Base-by-base conservation (phyloP, 2,329 filamentous ascomycete genomes). In the Penicillium oxalicum region DNA sequence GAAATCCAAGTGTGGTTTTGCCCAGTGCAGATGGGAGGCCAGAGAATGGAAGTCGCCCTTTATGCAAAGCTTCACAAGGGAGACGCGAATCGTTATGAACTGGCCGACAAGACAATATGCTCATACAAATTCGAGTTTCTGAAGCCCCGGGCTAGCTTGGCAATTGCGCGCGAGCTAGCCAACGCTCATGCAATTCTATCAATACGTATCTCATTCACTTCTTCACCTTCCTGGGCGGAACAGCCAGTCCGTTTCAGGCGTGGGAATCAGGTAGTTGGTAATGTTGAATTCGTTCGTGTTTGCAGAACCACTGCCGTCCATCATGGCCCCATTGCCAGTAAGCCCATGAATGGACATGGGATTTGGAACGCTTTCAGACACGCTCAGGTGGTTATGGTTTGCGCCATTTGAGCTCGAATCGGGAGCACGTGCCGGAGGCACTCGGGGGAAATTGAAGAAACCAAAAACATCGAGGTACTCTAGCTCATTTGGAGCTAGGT, bases 381-480 rank as follows among this genome's bases (percentile, higher is more conserved):
- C 61, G 26, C 62, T 61, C n/a, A 65, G 43, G 29, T 56, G 55
- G 6, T 47, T 44, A 5, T 58, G 56, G 8, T 59, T 57, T 5
- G 56, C 4, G 11, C 29, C 29, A 5, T 32, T 44, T 2, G 62
- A 52, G 7, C 46, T 48, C 3, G 61, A 55, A 24, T 64, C 62
- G 9, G 62, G 54, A 1, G 63, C 61, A 5, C 69, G 61, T 4
- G 63, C 48, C 18, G 72, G 68, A 0, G 79, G 79, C 25, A 95
- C 72, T 13, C 89, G 76, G 1, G 91, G 91, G 48, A 94, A 83
- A 64, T 95, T 95, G 76, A 95, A 96, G 64, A 94, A 95, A 59
- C 93, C 88, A 65, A 96, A 95, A 0, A 95, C 87, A 60, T 95
- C 90, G 2, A 95, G 74, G 64, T 94, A 95, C 65, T 95, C 91